Evolutionary conservation across 768 basidiomycete species (phyloP).

Genomic region (Auricularia heimuer): DNA sequence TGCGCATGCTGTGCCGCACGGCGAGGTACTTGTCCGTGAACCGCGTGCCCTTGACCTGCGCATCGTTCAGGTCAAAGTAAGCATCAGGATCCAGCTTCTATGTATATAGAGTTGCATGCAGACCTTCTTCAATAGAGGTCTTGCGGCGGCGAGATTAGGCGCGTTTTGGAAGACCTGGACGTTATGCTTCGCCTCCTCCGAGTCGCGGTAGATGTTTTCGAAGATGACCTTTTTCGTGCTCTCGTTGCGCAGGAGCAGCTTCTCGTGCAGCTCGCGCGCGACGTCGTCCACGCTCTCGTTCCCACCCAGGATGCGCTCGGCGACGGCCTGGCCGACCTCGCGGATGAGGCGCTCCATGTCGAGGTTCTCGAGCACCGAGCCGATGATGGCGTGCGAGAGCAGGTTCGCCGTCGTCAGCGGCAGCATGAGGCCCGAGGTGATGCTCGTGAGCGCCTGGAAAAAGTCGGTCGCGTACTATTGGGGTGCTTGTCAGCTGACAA

Average conservation of each 20-base stretch:
- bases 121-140: slow-evolving; percentile 73
- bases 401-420: slow-evolving; percentile 92
- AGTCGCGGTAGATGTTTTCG: slow-evolving; percentile 92
- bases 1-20: slow-evolving; percentile 44
- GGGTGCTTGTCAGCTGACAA: neutral
- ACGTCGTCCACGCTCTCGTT: slow-evolving; percentile 97
- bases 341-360: slow-evolving; percentile 96
- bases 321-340: slow-evolving; percentile 90
- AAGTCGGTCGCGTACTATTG: slow-evolving; percentile 83
- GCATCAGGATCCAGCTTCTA: slow-evolving; percentile 5
- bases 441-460: slow-evolving; percentile 83
- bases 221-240: slow-evolving; percentile 95
- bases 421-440: slow-evolving; percentile 93
- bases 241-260: slow-evolving; percentile 81
- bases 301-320: slow-evolving; percentile 82
- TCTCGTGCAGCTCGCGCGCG: slow-evolving; percentile 87
- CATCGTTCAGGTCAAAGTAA: neutral
- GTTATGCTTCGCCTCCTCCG: slow-evolving; percentile 82
- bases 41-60: slow-evolving; percentile 83
- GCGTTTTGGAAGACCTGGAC: slow-evolving; percentile 76
- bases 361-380: slow-evolving; percentile 91
- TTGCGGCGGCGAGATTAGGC: slow-evolving; percentile 57
- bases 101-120: neutral
- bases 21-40: slow-evolving; percentile 95
- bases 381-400: slow-evolving; percentile 91